Conservation (phyloP, 2,329 filamentous ascomycete species). For the Xylaria digitata region DNA sequence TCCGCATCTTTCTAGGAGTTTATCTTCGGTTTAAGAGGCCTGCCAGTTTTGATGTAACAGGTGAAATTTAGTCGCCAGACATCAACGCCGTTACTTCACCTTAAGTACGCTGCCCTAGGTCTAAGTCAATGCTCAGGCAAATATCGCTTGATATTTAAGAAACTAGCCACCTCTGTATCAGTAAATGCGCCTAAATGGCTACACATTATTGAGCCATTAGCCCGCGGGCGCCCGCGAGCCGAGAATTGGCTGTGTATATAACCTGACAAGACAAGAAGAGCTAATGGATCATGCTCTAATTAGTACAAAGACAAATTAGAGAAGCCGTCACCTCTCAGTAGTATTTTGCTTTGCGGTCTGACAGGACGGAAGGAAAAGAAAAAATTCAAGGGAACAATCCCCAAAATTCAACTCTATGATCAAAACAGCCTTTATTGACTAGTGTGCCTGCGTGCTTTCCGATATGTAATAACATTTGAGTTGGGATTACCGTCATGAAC, state of each 20-base stretch:
- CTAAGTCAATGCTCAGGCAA: neutral
- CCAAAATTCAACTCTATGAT: constrained; percentile 19
- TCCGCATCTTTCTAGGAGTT: constrained; percentile 2
- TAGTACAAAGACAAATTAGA: constrained; percentile 8
- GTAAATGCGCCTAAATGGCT: neutral
- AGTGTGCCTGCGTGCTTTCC: neutral
- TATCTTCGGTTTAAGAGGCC: neutral
- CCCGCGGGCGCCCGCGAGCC: neutral
- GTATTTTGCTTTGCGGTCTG: constrained; percentile 9
- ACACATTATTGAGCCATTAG: neutral
- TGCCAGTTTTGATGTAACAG: neutral
- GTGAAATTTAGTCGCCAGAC: neutral
- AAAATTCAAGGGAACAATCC: neutral
- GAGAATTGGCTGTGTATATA: neutral
- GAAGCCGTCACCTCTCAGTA: constrained; percentile 14
- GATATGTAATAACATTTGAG: neutral
- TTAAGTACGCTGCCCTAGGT: neutral
- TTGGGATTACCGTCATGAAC: neutral
- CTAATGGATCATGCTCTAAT: constrained; percentile 13
- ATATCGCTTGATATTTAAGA: constrained; percentile 12
- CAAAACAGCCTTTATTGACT: neutral
- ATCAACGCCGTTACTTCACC: neutral
- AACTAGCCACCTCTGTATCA: neutral
- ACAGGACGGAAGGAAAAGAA: neutral
- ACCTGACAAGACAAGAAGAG: neutral